Conservation (phyloP, 2,329 filamentous ascomycete genomes). For the Cladophialophora psammophila region DNA sequence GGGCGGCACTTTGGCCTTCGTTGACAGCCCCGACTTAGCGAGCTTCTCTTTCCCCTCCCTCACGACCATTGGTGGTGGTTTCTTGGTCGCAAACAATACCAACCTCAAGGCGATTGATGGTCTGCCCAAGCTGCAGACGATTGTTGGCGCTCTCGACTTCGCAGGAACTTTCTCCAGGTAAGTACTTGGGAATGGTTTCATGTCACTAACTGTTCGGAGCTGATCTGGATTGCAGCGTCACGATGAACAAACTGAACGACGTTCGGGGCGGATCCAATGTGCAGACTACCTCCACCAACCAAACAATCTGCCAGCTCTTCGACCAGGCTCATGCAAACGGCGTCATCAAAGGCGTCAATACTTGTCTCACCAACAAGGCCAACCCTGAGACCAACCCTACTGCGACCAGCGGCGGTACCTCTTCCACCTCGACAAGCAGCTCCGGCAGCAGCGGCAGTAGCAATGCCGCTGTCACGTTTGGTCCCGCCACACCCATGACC, state of each 20-base stretch:
- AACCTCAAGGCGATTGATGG: conserved; percentile 69
- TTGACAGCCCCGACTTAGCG: conserved; percentile 63
- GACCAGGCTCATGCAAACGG: conserved; percentile 52
- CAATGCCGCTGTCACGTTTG: conserved; percentile 27
- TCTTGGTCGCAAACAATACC: conserved; percentile 92
- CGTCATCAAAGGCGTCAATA: conserved; percentile 57
- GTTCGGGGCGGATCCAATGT: conserved; percentile 77
- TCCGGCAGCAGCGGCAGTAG: conserved; percentile 26
- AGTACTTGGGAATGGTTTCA: conserved; percentile 39
- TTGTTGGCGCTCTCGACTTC: conserved; percentile 83
- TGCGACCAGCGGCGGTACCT: conserved; percentile 27
- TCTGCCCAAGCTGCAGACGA: conserved; percentile 71
- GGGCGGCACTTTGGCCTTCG: conserved; percentile 62
- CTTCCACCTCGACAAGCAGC: conserved; percentile 31
- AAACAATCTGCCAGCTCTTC: conserved; percentile 67
- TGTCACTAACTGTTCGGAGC: conserved; percentile 29
- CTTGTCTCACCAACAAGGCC: conserved; percentile 49
- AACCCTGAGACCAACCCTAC: conserved; percentile 44
- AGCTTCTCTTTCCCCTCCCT: conserved; percentile 81
- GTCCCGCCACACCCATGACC: conserved; percentile 34
- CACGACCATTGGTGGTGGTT: conserved; percentile 74
- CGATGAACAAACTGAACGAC: conserved; percentile 70
- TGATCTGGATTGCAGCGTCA: conserved; percentile 62
- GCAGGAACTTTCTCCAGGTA: conserved; percentile 73
- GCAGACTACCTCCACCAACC: conserved; percentile 63